Base-by-base conservation (phyloP, 345 rosid species). In the Populus davidiana region DNA sequence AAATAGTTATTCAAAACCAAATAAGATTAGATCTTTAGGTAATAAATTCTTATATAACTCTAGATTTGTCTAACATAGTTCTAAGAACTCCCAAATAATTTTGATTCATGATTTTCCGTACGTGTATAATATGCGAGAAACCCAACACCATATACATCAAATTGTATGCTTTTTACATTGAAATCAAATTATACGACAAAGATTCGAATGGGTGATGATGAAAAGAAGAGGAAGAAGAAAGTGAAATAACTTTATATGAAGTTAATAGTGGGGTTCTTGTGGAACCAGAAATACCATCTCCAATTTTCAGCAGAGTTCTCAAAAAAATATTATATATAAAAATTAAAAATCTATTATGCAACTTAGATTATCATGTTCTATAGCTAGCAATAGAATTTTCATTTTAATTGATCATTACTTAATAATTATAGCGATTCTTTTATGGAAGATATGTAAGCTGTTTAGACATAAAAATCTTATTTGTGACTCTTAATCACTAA, bases 181-280 rank as follows among this genome's bases (percentile, higher is more conserved):
- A 50, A 59, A 62, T 72, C 64, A 17, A 39, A 39, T 38, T 38
- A 23, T 5, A 59, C 29, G 75, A 75, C 73, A 29, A 81, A 65
- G 85, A 85, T 87, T 85, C 87, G 73, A 78, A 75, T 36, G 23
- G 64, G 9, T 75, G 10, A 66, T 78, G 71, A 68, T 14, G 11
- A 64, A 73, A 49, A 73, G 33, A 4, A 38, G 33, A 9, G 14
- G 56, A 56, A 64, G 31, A 41, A 43, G 33, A 82, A 73, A 70
- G 68, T 12, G 49, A 71, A 35, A 11, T 31, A 25, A 31, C 78
- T 36, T 79, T 31, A 2, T 73, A 20, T 1, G 23, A 4, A 18
- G 23, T 75, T 61, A 20, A 43, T 65, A 33, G 4, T 25, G 33
- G 33, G 33, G 62, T 27, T 66, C 67, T 79, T 77, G 73, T 54